These are phyloP conservation scores for Diaporthe citriasiana DNA, from an alignment of 2,329 filamentous ascomycete genomes.

Conservation along the genomic window DNA sequence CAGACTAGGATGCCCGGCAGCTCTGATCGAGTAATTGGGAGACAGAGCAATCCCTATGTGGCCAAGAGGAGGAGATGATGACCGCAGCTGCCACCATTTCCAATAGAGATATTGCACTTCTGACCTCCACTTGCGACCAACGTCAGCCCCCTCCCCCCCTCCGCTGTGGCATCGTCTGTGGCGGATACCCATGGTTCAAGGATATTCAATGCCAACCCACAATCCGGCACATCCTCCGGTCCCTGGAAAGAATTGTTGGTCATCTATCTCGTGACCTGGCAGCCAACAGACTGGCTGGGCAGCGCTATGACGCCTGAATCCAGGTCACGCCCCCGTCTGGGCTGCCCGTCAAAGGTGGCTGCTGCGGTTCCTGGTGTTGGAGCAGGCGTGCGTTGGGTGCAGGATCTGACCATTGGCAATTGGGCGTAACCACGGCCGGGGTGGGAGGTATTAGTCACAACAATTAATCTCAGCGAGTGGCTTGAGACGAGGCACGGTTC, in stretches of 20 bases:
- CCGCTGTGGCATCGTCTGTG: background rate
- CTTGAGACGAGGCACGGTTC: background rate
- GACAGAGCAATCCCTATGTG: background rate
- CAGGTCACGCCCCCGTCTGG: conserved; percentile 5
- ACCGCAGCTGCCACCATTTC: conserved; percentile 5
- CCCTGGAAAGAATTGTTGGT: background rate
- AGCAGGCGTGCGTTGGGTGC: background rate
- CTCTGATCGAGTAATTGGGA: background rate
- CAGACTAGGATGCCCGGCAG: background rate
- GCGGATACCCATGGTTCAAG: conserved; percentile 27
- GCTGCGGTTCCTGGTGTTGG: conserved; percentile 13
- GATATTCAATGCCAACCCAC: background rate
- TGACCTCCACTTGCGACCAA: background rate
- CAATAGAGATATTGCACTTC: conserved; percentile 4
- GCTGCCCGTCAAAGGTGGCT: background rate
- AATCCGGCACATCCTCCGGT: background rate
- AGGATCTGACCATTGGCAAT: background rate
- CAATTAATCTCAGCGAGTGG: conserved; percentile 11
- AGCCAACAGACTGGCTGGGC: background rate
- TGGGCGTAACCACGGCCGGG: background rate
- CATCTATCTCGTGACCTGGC: conserved; percentile 28
- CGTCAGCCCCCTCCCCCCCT: background rate
- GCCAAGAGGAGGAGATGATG: conserved; percentile 1
- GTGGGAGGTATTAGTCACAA: background rate
- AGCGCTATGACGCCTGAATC: conserved; percentile 18